A percentile compares a stretch with the other conserved stretches of the same genome.
Conservation (phyloP, 345 rosid species). For the Pistacia integerrima region DNA sequence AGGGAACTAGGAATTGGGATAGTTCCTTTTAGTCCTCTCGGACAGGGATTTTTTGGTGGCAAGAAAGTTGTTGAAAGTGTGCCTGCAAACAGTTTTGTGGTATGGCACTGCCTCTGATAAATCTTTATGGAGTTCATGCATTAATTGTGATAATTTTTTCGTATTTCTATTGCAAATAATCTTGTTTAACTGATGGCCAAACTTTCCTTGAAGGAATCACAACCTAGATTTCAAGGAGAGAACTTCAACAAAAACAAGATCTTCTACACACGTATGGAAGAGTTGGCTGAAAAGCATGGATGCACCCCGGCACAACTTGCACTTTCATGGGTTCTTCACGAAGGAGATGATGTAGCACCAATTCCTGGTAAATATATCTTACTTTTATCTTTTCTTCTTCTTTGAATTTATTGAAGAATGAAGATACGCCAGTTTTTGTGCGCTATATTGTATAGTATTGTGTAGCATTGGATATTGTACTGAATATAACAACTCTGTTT, state of each 20-base stretch:
- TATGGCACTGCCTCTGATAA: background rate
- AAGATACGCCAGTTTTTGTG: too few species aligned
- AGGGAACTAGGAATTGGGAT: constrained; percentile 29
- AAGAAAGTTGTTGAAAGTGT: constrained; percentile 22
- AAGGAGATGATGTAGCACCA: constrained; percentile 36
- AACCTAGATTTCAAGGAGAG: constrained; percentile 36
- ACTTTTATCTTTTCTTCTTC: too few species aligned
- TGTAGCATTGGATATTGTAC: too few species aligned
- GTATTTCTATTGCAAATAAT: too few species aligned
- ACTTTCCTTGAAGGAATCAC: background rate
- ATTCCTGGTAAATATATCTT: constrained; percentile 23
- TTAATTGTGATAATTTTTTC: too few species aligned
- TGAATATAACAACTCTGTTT: too few species aligned
- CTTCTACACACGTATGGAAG: constrained; percentile 30
- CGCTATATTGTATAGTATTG: too few species aligned
- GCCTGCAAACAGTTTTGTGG: constrained; percentile 4
- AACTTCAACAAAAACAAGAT: constrained; percentile 34
- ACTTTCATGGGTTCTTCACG: constrained; percentile 39
- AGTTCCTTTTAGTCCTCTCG: constrained; percentile 29
- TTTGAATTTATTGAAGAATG: too few species aligned
- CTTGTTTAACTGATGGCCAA: background rate
- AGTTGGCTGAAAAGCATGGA: constrained; percentile 27
- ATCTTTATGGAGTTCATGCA: too few species aligned
- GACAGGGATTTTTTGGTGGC: constrained; percentile 31
- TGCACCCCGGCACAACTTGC: constrained; percentile 40